Evolutionary conservation across 352 stramenopile species (phyloP), one percentile per base, ranked within the genome.

Genomic region (Globisporangium emineosum): DNA sequence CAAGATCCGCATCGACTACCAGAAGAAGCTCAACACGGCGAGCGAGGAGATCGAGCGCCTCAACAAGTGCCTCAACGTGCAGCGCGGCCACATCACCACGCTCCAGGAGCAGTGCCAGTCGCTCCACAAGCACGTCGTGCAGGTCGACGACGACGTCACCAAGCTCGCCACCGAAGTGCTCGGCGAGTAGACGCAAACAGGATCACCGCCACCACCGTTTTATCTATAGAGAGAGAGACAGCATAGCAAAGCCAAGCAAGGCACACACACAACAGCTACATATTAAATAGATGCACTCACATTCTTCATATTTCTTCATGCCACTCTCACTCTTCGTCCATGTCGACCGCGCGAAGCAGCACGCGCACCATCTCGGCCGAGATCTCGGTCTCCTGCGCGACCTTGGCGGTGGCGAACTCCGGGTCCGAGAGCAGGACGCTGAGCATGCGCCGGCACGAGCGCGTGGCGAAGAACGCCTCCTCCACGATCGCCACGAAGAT

Each of bases 401-500:
- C 64, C 19, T 77, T 77, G 17, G 68, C 71, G 2, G 68, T 66
- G 32, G 67, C 72, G 32, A 79, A 68, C 23, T 73, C 53, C 35
- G 76, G 80, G 27, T 91, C 78, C 3, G 77, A 70, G 33, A 93
- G 70, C 59, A 93, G 70, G 27, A 86, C 62, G 54, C 80, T 83
- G 19, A 93, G 70, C 57, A 80, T 75, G n/a, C 83, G 76, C 2
- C 79, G 70, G 30, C 73, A 85, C 25, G 79, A 78, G 50, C 87
- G 77, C 32, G 85, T 93, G n/a, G 88, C 86, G 61, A 97, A 97
- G 76, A 96, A 97, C 29, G 89, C 85, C 53, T 97, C 88, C 53
- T 97, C 90, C 47, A 97, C 84, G 57, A 97, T 94, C 15, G 88
- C 89, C 32, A 97, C 94, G 63, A 96, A 96, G 60, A 97, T 89